Evolutionary conservation across 1,284 basidiomycete genomes (phyloP).

Genomic region (Schizophyllum amplum): DNA sequence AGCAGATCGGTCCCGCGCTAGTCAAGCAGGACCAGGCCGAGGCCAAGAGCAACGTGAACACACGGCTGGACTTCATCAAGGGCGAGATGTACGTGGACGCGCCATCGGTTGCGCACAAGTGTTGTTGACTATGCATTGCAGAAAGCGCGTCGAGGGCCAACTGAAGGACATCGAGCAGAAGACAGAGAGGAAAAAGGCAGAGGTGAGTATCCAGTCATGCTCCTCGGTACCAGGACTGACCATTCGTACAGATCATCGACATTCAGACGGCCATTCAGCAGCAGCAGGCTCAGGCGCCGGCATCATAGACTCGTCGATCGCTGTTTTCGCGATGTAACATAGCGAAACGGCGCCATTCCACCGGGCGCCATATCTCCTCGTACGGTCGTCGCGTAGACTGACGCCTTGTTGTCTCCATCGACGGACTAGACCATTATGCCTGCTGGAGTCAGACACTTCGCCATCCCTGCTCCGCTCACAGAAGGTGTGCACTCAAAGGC

Average conservation of each 20-base stretch:
- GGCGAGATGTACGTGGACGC: slow-evolving; percentile 71
- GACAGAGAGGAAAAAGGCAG: slow-evolving; percentile 70
- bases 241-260: slow-evolving; percentile 45
- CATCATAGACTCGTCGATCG: not conserved
- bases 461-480: too few species aligned
- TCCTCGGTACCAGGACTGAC: slow-evolving; percentile 5
- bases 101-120: slow-evolving; percentile 1
- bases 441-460: too few species aligned
- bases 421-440: too few species aligned
- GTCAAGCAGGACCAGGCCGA: slow-evolving; percentile 87
- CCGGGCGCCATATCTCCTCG: too few species aligned
- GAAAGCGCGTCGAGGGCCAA: slow-evolving; percentile 74
- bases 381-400: too few species aligned
- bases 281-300: slow-evolving; percentile 12
- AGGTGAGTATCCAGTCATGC: slow-evolving; percentile 41
- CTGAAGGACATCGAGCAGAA: slow-evolving; percentile 70
- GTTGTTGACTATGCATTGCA: slow-evolving; percentile 22
- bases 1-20: slow-evolving; percentile 87
- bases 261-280: slow-evolving; percentile 54
- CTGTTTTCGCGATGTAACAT: too few species aligned
- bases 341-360: too few species aligned
- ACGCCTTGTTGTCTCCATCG: too few species aligned
- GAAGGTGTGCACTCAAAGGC: too few species aligned
- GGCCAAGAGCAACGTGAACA: slow-evolving; percentile 86
- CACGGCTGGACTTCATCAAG: slow-evolving; percentile 85